A percentile compares a stretch with the other conserved stretches of the same genome.
phyloP scores from a whole-genome alignment of 2,329 filamentous ascomycete species.

The Acrocalymma vagum region DNA sequence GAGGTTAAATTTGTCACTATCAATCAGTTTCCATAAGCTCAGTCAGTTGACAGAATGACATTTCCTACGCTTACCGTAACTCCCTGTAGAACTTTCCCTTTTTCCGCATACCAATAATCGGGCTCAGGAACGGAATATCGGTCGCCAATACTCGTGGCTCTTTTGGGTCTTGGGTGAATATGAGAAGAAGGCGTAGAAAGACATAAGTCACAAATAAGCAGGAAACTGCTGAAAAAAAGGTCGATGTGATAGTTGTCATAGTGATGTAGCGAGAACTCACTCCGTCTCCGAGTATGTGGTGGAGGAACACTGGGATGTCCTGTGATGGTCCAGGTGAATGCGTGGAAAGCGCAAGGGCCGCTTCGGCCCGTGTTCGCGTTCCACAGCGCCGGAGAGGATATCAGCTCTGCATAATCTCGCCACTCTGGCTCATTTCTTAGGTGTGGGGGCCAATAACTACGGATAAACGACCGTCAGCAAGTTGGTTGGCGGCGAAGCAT shows the following conservation, averaged over 20 bases:
- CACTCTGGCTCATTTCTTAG: no score
- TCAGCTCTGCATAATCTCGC: no score
- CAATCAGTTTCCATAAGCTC: neutral
- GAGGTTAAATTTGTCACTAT: slow-evolving; percentile 16
- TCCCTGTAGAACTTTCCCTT: slow-evolving; percentile 16
- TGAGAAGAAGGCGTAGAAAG: slow-evolving; percentile 17
- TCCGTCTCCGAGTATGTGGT: neutral
- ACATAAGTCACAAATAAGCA: slow-evolving; percentile 10
- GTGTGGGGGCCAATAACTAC: no score
- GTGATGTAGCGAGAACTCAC: neutral
- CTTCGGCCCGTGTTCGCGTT: no score
- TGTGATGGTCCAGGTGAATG: no score
- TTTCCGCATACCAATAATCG: slow-evolving; percentile 19
- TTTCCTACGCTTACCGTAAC: slow-evolving; percentile 6
- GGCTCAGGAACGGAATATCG: slow-evolving; percentile 22
- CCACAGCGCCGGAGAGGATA: no score
- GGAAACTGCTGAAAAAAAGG: neutral
- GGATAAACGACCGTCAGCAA: no score
- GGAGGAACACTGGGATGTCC: neutral
- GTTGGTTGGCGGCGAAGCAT: no score
- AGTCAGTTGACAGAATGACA: neutral
- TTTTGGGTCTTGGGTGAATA: slow-evolving; percentile 16
- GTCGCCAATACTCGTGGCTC: slow-evolving; percentile 20
- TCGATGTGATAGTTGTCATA: slow-evolving; percentile 2
- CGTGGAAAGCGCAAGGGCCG: no score